Evolutionary conservation across 495 filamentous ascomycete species (phyloP), one percentile per base, ranked within the genome.

Genomic region (Penicillium lagena): DNA sequence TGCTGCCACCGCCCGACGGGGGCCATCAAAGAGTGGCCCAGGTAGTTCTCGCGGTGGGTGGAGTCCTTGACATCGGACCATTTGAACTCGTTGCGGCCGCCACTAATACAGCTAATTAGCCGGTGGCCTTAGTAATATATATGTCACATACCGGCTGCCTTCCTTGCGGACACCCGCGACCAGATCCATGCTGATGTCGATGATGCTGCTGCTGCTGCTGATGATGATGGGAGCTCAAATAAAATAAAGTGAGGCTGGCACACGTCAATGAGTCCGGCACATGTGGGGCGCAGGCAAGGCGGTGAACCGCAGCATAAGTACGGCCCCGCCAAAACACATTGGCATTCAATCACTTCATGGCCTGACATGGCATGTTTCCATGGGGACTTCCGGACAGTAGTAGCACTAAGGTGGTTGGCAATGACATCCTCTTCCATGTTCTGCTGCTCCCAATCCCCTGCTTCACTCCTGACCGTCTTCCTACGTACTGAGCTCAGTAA

Each of bases 1-100:
- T 93, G 86, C 53, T 95, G 90, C 93, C 94, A 98, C 39, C 93
- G 87, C 9, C 93, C 93, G 9, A 97, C 94, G 0, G 93, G 79
- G 6, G 93, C 93, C 81, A 94, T 98, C 40, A 98, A 59, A 15
- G 87, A 94, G 63, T 98, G 93, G 35, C 94, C 93, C 0, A 98
- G 83, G 63, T 98, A 98, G 65, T 98, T 96, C 60, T 98, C 91
- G 54, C 93, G 88, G 55, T 96, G 90, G 34, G 76, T 66, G 33
- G 89, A 90, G 40, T 76, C 78, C 54, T 90, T 84, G 58, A 98
- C 93, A 56, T 95, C 88, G 50, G 90, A 85, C 93, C 93, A 97
- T 69, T 82, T 88, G 77, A 98, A 97, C 62, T 94, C 87, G 68
- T 80, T 84, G 58, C 83, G 83, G 55, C 93, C 93, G 54, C 93